These are phyloP conservation scores for Colletotrichum viniferum DNA, from an alignment of 2,329 filamentous ascomycete species.

Conservation along the genomic window DNA sequence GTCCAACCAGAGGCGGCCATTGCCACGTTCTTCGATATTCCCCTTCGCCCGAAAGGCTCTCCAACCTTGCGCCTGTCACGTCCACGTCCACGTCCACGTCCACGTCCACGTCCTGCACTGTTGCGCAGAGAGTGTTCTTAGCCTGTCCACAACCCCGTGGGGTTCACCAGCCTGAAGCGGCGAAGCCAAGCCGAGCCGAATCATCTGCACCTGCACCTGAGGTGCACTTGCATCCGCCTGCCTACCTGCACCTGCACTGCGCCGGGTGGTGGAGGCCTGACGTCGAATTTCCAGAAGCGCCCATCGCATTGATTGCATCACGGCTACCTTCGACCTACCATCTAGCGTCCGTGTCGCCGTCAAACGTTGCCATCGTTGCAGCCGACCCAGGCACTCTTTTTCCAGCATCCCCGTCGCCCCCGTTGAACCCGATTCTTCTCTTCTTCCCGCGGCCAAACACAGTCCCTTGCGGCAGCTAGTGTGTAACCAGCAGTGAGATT, in stretches of 20 bases:
- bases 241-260: background rate
- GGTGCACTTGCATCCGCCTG: background rate
- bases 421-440: background rate
- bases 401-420: background rate
- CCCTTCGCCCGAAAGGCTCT: constrained; percentile 28
- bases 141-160: constrained; percentile 12
- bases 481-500: background rate
- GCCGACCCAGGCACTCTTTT: background rate
- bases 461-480: background rate
- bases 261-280: background rate
- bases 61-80: background rate
- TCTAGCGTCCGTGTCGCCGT: background rate
- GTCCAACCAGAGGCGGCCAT: constrained; percentile 24
- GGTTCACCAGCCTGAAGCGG: constrained; percentile 8
- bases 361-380: background rate
- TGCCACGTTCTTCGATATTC: constrained; percentile 16
- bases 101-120: background rate
- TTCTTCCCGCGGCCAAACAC: background rate
- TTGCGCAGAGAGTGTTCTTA: background rate
- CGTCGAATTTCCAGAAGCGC: constrained; percentile 11
- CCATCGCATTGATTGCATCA: constrained; percentile 16
- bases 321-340: background rate
- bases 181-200: background rate
- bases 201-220: background rate
- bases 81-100: background rate